A percentile compares a stretch with the other conserved stretches of the same genome.
Evolutionary conservation across 1,284 basidiomycete genomes (phyloP).

Genomic region (Boletus sp.): DNA sequence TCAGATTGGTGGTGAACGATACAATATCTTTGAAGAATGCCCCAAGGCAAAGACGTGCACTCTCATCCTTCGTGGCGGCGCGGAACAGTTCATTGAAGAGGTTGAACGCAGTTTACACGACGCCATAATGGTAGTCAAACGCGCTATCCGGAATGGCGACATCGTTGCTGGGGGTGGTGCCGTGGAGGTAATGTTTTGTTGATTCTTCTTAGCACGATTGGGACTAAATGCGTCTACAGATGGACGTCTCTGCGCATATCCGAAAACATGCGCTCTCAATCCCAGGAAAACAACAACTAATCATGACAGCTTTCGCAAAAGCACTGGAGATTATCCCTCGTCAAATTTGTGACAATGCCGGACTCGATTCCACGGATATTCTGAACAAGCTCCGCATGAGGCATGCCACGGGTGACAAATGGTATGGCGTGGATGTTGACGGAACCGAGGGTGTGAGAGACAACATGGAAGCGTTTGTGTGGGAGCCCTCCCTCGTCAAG

Average conservation of each 20-base stretch:
- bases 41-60: constrained; percentile 98
- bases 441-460: constrained; percentile 86
- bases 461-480: constrained; percentile 97
- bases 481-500: constrained; percentile 98
- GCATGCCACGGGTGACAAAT: constrained; percentile 86
- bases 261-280: constrained; percentile 91
- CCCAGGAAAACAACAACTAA: constrained; percentile 94
- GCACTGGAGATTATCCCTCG: constrained; percentile 97
- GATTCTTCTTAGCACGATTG: constrained; percentile 5
- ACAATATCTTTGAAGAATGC: constrained; percentile 96
- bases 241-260: constrained; percentile 95
- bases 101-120: constrained; percentile 98
- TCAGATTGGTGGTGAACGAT: constrained; percentile 97
- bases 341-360: constrained; percentile 98
- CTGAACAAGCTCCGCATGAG: constrained; percentile 98
- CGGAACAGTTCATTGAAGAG: constrained; percentile 99
- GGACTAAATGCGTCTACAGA: constrained; percentile 53
- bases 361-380: constrained; percentile 96
- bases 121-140: constrained; percentile 99
- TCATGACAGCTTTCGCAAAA: constrained; percentile 96
- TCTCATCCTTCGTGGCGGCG: constrained; percentile 93
- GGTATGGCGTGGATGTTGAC: constrained; percentile 97
- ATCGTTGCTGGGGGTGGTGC: constrained; percentile 99
- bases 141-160: constrained; percentile 94
- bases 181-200: constrained; percentile 69